phyloP scores from a whole-genome alignment of 306 rosid species.

The Prunus salicina region DNA sequence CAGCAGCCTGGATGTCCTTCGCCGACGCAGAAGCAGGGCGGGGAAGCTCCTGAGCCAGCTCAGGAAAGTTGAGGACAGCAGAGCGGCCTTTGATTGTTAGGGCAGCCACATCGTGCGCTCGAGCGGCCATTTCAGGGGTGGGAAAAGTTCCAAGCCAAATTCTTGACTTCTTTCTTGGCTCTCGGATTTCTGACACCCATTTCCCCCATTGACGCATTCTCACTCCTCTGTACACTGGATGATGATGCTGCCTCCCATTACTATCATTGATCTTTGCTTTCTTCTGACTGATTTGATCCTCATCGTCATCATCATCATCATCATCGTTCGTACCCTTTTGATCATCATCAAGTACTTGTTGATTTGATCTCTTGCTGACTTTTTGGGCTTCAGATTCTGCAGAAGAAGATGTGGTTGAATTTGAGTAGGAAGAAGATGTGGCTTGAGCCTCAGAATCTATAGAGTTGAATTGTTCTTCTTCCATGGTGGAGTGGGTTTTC shows the following conservation, averaged over 20 bases:
- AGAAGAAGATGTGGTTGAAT: constrained; percentile 4
- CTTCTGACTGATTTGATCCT: neutral
- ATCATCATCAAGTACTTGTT: neutral
- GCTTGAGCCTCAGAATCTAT: constrained; percentile 26
- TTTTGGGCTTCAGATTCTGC: constrained; percentile 11
- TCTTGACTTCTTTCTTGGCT: constrained; percentile 72
- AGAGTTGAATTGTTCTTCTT: constrained; percentile 31
- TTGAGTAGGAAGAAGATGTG: constrained; percentile 33
- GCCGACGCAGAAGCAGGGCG: constrained; percentile 51
- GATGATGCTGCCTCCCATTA: constrained; percentile 28
- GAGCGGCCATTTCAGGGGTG: constrained; percentile 75
- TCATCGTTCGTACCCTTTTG: neutral
- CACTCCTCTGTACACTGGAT: constrained; percentile 65
- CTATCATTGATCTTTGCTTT: neutral
- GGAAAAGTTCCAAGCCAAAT: constrained; percentile 79
- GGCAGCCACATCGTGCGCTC: constrained; percentile 82
- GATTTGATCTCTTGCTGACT: neutral
- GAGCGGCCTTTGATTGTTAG: constrained; percentile 56
- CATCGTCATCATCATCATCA: neutral
- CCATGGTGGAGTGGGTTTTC: constrained; percentile 25
- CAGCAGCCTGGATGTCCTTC: constrained; percentile 71
- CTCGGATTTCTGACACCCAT: constrained; percentile 83
- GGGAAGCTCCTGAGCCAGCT: constrained; percentile 52
- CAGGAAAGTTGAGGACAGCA: constrained; percentile 72
- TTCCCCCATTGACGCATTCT: constrained; percentile 77